Evolutionary conservation across 106 monocot species (phyloP).

Genomic region (Platanthera zijinensis): DNA sequence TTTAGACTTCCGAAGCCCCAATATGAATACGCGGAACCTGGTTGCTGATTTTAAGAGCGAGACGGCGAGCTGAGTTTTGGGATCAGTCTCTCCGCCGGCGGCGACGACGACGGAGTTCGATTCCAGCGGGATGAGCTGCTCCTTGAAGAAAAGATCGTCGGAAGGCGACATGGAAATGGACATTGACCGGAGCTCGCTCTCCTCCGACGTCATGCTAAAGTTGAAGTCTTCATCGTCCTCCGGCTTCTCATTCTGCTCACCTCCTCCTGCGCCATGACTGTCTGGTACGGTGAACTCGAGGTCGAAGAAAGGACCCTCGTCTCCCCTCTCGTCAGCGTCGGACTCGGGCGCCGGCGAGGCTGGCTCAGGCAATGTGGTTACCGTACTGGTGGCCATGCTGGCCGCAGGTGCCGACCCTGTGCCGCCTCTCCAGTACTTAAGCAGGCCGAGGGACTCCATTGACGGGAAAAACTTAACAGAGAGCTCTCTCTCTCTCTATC

Average conservation of each 20-base stretch:
- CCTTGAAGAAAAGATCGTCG: slow-evolving; percentile 50
- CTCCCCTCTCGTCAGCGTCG: slow-evolving; percentile 8
- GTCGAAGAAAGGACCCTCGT: slow-evolving; percentile 68
- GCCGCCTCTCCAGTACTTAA: slow-evolving; percentile 4
- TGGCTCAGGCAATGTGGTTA: background rate
- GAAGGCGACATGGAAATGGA: slow-evolving; percentile 17
- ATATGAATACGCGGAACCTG: slow-evolving; percentile 57
- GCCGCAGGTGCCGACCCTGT: background rate
- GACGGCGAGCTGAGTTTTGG: slow-evolving; percentile 29
- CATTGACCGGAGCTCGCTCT: background rate
- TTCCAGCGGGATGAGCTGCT: slow-evolving; percentile 31
- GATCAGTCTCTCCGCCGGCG: background rate
- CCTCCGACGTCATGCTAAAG: slow-evolving; percentile 13
- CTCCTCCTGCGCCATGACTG: background rate
- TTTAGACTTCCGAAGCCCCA: slow-evolving; percentile 35
- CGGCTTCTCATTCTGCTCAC: background rate
- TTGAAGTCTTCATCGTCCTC: background rate
- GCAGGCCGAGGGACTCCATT: slow-evolving; percentile 52
- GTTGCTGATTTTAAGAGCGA: slow-evolving; percentile 63
- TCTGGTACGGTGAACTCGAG: slow-evolving; percentile 40
- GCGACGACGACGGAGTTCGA: slow-evolving; percentile 11
- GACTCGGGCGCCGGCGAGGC: slow-evolving; percentile 11
- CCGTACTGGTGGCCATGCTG: background rate
- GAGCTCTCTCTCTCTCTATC: background rate
- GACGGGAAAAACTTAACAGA: slow-evolving; percentile 26